Conservation (phyloP, 202 grass and related monocot genomes). For the Saccharum hybrid region DNA sequence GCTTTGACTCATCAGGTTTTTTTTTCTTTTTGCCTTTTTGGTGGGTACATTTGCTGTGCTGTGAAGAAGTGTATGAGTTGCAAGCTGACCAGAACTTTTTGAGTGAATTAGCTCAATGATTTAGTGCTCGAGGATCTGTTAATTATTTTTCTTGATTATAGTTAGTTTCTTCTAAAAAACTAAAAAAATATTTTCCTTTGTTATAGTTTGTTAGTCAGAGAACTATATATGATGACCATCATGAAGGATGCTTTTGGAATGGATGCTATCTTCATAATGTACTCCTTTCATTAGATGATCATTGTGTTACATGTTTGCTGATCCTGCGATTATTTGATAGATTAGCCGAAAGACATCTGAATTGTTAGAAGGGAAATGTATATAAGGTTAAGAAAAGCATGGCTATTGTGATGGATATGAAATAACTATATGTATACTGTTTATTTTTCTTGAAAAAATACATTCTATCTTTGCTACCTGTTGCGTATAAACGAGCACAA, state of each 20-base stretch:
- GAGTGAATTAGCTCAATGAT: constrained; percentile 33
- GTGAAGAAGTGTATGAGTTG: constrained; percentile 10
- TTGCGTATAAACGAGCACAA: constrained; percentile 8
- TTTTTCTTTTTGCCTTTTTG: constrained; percentile 6
- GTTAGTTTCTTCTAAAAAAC: neutral
- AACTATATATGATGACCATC: neutral
- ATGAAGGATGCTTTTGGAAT: constrained; percentile 23
- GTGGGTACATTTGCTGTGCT: constrained; percentile 8
- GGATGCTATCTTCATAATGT: constrained; percentile 16
- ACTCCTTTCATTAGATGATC: neutral
- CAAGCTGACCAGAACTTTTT: constrained; percentile 14
- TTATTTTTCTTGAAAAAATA: constrained; percentile 17
- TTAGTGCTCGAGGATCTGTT: constrained; percentile 5
- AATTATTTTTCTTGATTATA: constrained; percentile 32
- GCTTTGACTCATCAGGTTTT: constrained; percentile 97
- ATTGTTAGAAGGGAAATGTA: neutral
- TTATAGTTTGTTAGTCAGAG: constrained; percentile 9
- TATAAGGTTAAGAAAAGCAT: constrained; percentile 21
- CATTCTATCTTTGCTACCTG: constrained; percentile 20
- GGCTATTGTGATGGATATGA: constrained; percentile 5
- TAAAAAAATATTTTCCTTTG: neutral
- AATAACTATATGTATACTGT: constrained; percentile 26
- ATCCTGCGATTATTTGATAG: constrained; percentile 16
- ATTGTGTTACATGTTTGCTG: constrained; percentile 21
- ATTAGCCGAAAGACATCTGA: neutral